Conservation (phyloP, 345 rosid species). For the Citrus medica region DNA sequence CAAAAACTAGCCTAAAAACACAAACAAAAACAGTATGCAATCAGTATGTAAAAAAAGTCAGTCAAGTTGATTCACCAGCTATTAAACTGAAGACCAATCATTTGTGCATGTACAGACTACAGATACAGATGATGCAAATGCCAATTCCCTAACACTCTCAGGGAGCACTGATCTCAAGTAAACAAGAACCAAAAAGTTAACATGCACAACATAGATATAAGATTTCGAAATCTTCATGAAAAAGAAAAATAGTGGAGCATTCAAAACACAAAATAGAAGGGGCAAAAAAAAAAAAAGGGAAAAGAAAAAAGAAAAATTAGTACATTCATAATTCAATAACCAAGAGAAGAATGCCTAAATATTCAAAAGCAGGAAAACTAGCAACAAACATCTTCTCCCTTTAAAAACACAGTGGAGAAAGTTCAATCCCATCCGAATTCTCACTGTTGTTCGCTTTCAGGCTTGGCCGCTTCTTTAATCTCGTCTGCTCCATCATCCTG, state of each 20-base stretch:
- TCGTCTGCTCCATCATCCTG: constrained; percentile 90
- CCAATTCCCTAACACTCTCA: neutral
- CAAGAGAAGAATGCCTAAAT: constrained; percentile 46
- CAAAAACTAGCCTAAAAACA: neutral
- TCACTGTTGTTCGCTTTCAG: constrained; percentile 52
- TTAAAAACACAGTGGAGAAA: constrained; percentile 58
- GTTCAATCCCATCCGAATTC: constrained; percentile 29
- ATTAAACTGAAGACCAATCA: neutral
- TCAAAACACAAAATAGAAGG: constrained; percentile 13
- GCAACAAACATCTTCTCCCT: constrained; percentile 56
- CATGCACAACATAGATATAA: constrained; percentile 10
- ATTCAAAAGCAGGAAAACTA: constrained; percentile 29
- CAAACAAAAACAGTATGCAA: neutral
- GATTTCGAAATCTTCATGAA: constrained; percentile 18
- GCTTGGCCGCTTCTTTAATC: constrained; percentile 80
- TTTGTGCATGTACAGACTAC: neutral
- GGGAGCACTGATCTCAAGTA: neutral
- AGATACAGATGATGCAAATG: neutral
- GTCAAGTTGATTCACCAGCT: neutral
- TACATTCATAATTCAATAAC: constrained; percentile 32
- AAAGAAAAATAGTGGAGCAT: constrained; percentile 10
- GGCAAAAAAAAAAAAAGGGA: neutral
- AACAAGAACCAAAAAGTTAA: neutral
- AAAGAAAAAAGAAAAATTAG: constrained; percentile 6
- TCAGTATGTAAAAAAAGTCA: neutral